Base-by-base conservation (phyloP, 2,329 filamentous ascomycete genomes). In the Aspergillus ruber region DNA sequence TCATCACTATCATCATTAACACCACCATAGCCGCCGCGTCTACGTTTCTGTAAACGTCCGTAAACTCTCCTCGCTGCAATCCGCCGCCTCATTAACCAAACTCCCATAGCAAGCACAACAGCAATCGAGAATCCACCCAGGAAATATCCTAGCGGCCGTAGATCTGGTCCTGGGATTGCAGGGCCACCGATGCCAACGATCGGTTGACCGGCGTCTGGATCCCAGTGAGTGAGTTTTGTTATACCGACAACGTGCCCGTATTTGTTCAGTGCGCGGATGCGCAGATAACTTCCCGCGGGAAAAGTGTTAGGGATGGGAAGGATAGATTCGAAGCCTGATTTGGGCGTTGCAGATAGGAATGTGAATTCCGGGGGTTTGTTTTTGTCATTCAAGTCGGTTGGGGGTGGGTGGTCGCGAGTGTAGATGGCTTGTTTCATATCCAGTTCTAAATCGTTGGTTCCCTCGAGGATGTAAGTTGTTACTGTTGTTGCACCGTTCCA, bases 401-500 rank as follows among this genome's bases (percentile, higher is more conserved):
- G 43, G 38, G 32, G 18, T 42, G 20, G 27, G 13, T 51, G 10
- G 10, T 44, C 20, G 32, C 43, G n/a, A 20, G 7, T 40, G 23
- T 13, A 17, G 4, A 4, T 42, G 15, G 3, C 20, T 20, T 43
- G 25, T 42, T 35, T 35, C 13, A n/a, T 35, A 3, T 40, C 12
- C n/a, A 38, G 15, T 38, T 20, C 17, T 17, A 46, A 8, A 43
- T 35, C 33, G 3, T 35, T 35, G n/a, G 33, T 36, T 9, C 61
- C 61, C 20, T 65, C 47, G 4, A 65, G 47, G 3, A 59, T 54
- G 63, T 63, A 68, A 2, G 50, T 56, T 1, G 43, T 48, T 23
- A 68, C 63, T 40, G 68, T 65, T 1, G 66, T 68, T 4, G 66
- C 66, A 6, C 66, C 66, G 44, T 67, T 68, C 66, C 66, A 68